Evolutionary conservation across 1,284 basidiomycete genomes (phyloP).

Genomic region (Ceratorhiza oryzae-sativae): DNA sequence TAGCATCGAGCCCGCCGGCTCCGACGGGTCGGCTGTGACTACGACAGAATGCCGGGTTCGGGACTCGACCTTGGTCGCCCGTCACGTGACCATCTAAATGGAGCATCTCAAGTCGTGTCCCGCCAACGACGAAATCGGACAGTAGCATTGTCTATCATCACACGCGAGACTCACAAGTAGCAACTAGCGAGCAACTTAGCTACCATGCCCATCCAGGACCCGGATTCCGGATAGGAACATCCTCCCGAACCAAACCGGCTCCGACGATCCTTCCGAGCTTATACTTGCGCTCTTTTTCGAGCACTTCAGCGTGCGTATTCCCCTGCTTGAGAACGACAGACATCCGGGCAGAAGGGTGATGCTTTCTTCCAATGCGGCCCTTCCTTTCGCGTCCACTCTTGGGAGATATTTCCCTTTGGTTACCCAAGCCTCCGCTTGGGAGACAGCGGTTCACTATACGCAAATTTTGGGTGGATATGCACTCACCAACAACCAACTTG

Average conservation of each 20-base stretch:
- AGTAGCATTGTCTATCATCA: background rate
- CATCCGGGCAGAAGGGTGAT: constrained; percentile 79
- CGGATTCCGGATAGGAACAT: constrained; percentile 78
- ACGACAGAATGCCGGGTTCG: constrained; percentile 2
- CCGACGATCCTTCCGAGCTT: constrained; percentile 80
- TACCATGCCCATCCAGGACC: constrained; percentile 84
- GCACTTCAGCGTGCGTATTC: constrained; percentile 75
- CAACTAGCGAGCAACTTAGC: constrained; percentile 48
- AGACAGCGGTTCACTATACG: background rate
- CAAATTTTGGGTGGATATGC: constrained; percentile 10
- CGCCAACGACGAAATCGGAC: constrained; percentile 1
- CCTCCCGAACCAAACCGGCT: constrained; percentile 78
- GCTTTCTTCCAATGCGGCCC: constrained; percentile 83
- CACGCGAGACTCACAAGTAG: constrained; percentile 6
- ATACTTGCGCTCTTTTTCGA: constrained; percentile 66
- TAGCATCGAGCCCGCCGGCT: background rate
- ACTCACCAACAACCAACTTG: constrained; percentile 84
- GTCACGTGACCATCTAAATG: background rate
- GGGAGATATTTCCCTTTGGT: constrained; percentile 79
- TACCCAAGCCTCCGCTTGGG: constrained; percentile 88
- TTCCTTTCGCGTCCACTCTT: constrained; percentile 85
- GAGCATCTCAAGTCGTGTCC: background rate
- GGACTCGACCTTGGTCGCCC: background rate
- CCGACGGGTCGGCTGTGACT: background rate
- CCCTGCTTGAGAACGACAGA: constrained; percentile 85